phyloP scores from a whole-genome alignment of 1,284 basidiomycete species.

The Cutaneotrichosporon dermatis region DNA sequence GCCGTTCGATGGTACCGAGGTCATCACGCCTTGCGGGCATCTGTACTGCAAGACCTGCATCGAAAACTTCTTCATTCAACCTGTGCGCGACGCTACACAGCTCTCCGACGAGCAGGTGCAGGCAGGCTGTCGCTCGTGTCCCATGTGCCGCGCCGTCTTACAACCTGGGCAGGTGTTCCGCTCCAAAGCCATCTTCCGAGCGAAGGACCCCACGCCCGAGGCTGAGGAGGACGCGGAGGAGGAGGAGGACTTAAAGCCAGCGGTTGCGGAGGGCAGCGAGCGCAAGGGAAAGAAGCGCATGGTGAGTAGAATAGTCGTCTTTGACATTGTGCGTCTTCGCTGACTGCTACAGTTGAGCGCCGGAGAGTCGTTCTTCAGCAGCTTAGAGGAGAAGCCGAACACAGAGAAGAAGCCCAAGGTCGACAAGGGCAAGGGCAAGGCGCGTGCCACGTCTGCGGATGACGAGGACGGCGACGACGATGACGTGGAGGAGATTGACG shows the following conservation, averaged over 20 bases:
- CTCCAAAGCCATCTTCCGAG: conserved; percentile 35
- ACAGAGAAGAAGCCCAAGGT: conserved; percentile 6
- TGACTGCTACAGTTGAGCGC: background rate
- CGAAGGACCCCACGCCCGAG: conserved; percentile 9
- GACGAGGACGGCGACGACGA: conserved; percentile 7
- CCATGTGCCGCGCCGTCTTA: conserved; percentile 40
- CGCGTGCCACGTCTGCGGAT: conserved; percentile 4
- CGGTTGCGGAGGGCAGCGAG: background rate
- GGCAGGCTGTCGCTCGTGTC: conserved; percentile 36
- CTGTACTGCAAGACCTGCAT: conserved; percentile 43
- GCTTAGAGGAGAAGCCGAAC: background rate
- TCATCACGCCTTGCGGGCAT: conserved; percentile 42
- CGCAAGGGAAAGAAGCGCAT: conserved; percentile 35
- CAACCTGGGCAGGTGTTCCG: conserved; percentile 33
- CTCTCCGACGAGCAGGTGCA: conserved; percentile 31
- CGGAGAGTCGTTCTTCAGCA: background rate
- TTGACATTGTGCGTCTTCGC: background rate
- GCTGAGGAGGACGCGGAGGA: conserved; percentile 11
- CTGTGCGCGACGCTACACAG: conserved; percentile 21
- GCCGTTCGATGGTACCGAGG: conserved; percentile 30
- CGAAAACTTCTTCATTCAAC: conserved; percentile 31
- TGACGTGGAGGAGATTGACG: conserved; percentile 3
- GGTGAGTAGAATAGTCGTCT: conserved; percentile 16
- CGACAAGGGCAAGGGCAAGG: conserved; percentile 13
- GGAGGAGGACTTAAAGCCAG: conserved; percentile 4